Conservation (phyloP, 169 alveolate genomes). For the Plasmodium relictum region DNA sequence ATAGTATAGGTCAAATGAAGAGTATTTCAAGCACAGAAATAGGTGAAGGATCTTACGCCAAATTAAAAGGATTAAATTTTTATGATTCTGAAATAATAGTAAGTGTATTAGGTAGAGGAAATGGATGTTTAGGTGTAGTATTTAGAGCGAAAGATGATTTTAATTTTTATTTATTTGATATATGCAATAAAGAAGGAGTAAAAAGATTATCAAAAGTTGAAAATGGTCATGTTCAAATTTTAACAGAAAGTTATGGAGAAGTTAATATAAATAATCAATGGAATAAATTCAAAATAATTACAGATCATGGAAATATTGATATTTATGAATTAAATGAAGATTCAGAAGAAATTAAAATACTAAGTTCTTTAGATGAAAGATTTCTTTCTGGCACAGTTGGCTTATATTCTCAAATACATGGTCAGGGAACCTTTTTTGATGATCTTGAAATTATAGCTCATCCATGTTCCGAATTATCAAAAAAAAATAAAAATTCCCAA, state of each 20-base stretch:
- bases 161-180: constrained; percentile 88
- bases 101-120: constrained; percentile 85
- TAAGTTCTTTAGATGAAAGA: constrained; percentile 89
- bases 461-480: constrained; percentile 78
- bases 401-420: constrained; percentile 89
- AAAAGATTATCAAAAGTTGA: constrained; percentile 88
- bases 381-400: constrained; percentile 91
- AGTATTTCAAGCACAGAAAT: constrained; percentile 83
- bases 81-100: constrained; percentile 86
- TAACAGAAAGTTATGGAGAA: constrained; percentile 86
- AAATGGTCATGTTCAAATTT: constrained; percentile 85
- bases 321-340: constrained; percentile 79
- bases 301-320: constrained; percentile 78
- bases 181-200: constrained; percentile 85
- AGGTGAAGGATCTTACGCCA: constrained; percentile 90
- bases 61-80: constrained; percentile 86
- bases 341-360: constrained; percentile 6
- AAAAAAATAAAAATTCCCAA: constrained; percentile 29
- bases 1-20: constrained; percentile 89
- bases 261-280: constrained; percentile 86
- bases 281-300: constrained; percentile 81
- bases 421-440: constrained; percentile 90
- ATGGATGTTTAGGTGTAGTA: constrained; percentile 90
- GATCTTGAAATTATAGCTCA: constrained; percentile 85
- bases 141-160: constrained; percentile 90